Evolutionary conservation across 805 yeast genomes (phyloP).

Genomic region (Saturnispora ahearnii): DNA sequence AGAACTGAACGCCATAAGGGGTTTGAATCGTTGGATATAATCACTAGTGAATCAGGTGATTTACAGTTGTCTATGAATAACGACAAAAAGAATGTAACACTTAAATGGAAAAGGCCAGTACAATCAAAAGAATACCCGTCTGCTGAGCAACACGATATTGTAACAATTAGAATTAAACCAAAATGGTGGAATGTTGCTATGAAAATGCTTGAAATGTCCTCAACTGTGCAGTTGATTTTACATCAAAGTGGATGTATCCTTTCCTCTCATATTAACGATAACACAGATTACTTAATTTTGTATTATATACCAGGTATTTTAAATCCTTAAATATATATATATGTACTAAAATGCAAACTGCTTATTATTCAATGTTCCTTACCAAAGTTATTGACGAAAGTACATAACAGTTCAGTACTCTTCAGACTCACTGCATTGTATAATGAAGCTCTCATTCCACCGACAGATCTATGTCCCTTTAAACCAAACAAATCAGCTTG

Average conservation of each 20-base stretch:
- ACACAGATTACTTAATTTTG: constrained; percentile 54
- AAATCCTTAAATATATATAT: background rate
- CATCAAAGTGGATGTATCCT: constrained; percentile 45
- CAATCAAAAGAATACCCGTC: constrained; percentile 18
- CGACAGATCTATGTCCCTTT: constrained; percentile 95
- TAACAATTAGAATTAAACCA: constrained; percentile 34
- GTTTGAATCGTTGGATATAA: constrained; percentile 40
- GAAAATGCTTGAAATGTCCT: constrained; percentile 50
- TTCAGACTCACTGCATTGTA: constrained; percentile 75
- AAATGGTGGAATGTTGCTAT: constrained; percentile 65
- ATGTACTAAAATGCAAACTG: too few species aligned
- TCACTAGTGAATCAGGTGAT: constrained; percentile 37
- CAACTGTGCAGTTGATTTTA: constrained; percentile 50
- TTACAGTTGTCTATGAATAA: constrained; percentile 46
- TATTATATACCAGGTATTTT: constrained; percentile 38
- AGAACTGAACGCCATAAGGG: constrained; percentile 59
- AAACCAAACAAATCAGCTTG: constrained; percentile 61
- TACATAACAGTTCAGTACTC: constrained; percentile 48
- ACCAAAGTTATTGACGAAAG: constrained; percentile 55
- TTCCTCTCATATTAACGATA: constrained; percentile 58
- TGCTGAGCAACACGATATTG: constrained; percentile 11
- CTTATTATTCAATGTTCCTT: constrained; percentile 18
- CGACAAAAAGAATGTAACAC: constrained; percentile 44
- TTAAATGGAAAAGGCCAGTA: constrained; percentile 47
- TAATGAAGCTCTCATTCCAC: constrained; percentile 90